Base-by-base conservation (phyloP, 805 yeast species). In the Schizosaccharomyces cryophilus region DNA sequence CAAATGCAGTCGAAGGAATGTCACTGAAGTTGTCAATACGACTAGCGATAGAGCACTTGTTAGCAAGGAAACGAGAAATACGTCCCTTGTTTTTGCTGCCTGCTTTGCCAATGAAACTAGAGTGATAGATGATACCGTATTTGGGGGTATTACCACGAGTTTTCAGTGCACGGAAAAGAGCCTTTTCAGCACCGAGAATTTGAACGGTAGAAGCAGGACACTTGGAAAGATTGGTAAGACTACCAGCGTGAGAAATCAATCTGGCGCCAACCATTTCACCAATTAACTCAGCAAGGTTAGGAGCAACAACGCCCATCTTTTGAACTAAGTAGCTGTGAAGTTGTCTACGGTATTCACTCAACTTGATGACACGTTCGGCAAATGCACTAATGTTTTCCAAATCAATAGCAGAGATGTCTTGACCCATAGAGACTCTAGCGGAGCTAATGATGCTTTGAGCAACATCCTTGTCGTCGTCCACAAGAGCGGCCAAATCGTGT, bases 251-350 rank as follows among this genome's bases (percentile, higher is more conserved):
- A 63, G 98, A 90, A 66, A 93, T 93, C 69, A 93, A 80, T 74
- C 98, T 82, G 59, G 98, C 98, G 76, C 98, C 98, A 66, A 93
- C 95, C 72, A 90, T 93, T 78, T 93, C 98, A 73, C 98, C 98
- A 71, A 93, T 90, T 73, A 93, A 81, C 73, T 90, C 95, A 60
- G 95, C 82, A 72, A 93, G 79, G 74, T 93, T 93, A 67, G 98
- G 98, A 64, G 98, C 98, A 71, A 93, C 96, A 63, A 87, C 82
- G 78, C 86, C 84, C 98, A 93, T 93, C 78, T 93, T 93, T 67
- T 89, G 95, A 65, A 87, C 81, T 72, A 93, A 78, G 76, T 93
- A 93, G 67, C 82, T 81, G 76, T 78, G 89, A 68, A 93, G 77
- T 68, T 81, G 81, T 69, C 80, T 78, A 73, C 97, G 83, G 81